A percentile compares a stretch with the other conserved stretches of the same genome.
Conservation (phyloP, 495 filamentous ascomycete species). For the Hypoxylon lenormandii region DNA sequence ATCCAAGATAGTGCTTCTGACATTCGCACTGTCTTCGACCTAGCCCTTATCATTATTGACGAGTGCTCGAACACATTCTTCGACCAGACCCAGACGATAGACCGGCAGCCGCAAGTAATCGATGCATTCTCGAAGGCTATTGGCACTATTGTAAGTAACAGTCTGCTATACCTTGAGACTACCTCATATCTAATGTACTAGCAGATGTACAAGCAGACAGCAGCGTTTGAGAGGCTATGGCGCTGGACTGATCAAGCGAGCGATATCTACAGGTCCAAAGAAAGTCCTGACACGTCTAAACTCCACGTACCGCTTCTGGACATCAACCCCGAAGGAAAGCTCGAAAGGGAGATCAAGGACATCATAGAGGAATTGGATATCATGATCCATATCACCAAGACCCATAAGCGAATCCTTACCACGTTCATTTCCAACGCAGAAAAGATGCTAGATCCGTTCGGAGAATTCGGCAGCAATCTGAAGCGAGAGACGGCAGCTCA, state of each 20-base stretch:
- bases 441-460: conserved; percentile 46
- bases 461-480: conserved; percentile 22
- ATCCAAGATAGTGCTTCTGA: conserved; percentile 57
- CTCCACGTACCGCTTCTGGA: conserved; percentile 68
- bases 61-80: conserved; percentile 73
- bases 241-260: conserved; percentile 52
- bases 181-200: conserved; percentile 51
- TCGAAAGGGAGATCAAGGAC: conserved; percentile 75
- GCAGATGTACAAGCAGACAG: conserved; percentile 53
- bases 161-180: neutral
- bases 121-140: conserved; percentile 75
- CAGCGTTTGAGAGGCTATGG: conserved; percentile 54
- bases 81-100: conserved; percentile 68
- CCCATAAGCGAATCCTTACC: conserved; percentile 69
- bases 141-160: conserved; percentile 50
- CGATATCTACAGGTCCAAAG: conserved; percentile 40
- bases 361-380: conserved; percentile 80
- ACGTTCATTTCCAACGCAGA: conserved; percentile 69
- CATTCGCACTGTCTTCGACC: conserved; percentile 74
- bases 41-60: conserved; percentile 73
- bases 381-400: conserved; percentile 69
- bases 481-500: conserved; percentile 13
- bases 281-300: conserved; percentile 39
- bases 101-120: conserved; percentile 73
- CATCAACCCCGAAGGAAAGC: conserved; percentile 73